These are phyloP conservation scores for Knoxia roxburghii DNA, from an alignment of 257 asterid species.

Conservation along the genomic window DNA sequence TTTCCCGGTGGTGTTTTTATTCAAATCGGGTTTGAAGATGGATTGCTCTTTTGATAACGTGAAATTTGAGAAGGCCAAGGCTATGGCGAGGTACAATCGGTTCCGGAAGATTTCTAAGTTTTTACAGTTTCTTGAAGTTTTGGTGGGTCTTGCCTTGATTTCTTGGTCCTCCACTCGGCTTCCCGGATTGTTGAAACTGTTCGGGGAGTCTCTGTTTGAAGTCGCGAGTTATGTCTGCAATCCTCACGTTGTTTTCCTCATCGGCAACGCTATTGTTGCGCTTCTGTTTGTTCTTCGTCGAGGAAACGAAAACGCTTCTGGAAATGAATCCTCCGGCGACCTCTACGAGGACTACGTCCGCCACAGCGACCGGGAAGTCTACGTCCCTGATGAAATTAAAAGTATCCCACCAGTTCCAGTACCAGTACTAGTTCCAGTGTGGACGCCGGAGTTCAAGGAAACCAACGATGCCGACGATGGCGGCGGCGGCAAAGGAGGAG, in stretches of 20 bases:
- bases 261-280: conserved; percentile 63
- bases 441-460: no score
- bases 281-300: conserved; percentile 45
- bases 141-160: conserved; percentile 37
- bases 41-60: conserved; percentile 24
- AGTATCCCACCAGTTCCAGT: neutral
- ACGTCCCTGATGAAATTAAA: neutral
- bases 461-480: neutral
- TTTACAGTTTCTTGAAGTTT: conserved; percentile 41
- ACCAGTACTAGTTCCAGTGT: no score
- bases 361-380: conserved; percentile 28
- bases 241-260: conserved; percentile 71
- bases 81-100: conserved; percentile 40
- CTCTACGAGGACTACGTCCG: conserved; percentile 40
- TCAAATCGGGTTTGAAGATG: conserved; percentile 13
- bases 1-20: no score
- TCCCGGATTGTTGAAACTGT: conserved; percentile 30
- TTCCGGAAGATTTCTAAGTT: conserved; percentile 34
- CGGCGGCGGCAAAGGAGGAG: conserved; percentile 13
- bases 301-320: conserved; percentile 21
- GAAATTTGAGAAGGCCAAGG: conserved; percentile 31
- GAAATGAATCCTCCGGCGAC: conserved; percentile 18
- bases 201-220: conserved; percentile 18
- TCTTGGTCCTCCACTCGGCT: conserved; percentile 65
- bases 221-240: conserved; percentile 36